These are phyloP conservation scores for Echinochloa phyllopogon DNA, from an alignment of 176 grass and related monocot species.

Conservation along the genomic window DNA sequence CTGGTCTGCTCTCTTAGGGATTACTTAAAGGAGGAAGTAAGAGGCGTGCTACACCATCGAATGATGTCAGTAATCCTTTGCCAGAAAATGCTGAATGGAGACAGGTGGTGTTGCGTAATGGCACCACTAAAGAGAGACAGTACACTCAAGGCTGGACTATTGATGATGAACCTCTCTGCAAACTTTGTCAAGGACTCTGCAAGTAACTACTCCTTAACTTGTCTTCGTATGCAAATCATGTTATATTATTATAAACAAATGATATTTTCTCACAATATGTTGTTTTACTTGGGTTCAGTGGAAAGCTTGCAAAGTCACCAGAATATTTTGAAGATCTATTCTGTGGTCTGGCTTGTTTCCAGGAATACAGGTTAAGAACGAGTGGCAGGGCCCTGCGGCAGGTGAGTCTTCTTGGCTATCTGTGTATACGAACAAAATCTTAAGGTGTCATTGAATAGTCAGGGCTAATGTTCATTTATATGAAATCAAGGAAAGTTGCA, in stretches of 20 bases:
- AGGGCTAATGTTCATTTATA: conserved; percentile 9
- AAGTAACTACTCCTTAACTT: conserved; percentile 55
- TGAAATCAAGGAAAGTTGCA: conserved; percentile 19
- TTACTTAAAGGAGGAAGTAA: conserved; percentile 93
- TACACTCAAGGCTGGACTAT: conserved; percentile 84
- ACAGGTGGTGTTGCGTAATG: conserved; percentile 64
- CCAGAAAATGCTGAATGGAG: conserved; percentile 93
- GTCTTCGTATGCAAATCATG: conserved; percentile 17
- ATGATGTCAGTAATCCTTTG: conserved; percentile 75
- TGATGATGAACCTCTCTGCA: conserved; percentile 79
- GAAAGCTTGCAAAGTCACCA: conserved; percentile 82
- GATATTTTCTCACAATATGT: conserved; percentile 15
- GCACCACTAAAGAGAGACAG: conserved; percentile 61
- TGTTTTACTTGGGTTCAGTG: conserved; percentile 52
- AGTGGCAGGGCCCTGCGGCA: conserved; percentile 74
- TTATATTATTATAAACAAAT: conserved; percentile 21
- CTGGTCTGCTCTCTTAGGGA: conserved; percentile 54
- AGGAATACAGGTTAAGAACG: conserved; percentile 80
- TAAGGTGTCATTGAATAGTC: not conserved
- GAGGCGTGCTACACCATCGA: conserved; percentile 63
- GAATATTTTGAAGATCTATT: conserved; percentile 99
- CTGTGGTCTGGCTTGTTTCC: conserved; percentile 80
- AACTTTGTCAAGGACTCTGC: conserved; percentile 90
- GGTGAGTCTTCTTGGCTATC: conserved; percentile 47
- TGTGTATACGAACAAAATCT: not conserved